A percentile compares a stretch with the other conserved stretches of the same genome.
These are phyloP conservation scores for Mycena polygramma DNA, from an alignment of 768 basidiomycete genomes.

Conservation along the genomic window DNA sequence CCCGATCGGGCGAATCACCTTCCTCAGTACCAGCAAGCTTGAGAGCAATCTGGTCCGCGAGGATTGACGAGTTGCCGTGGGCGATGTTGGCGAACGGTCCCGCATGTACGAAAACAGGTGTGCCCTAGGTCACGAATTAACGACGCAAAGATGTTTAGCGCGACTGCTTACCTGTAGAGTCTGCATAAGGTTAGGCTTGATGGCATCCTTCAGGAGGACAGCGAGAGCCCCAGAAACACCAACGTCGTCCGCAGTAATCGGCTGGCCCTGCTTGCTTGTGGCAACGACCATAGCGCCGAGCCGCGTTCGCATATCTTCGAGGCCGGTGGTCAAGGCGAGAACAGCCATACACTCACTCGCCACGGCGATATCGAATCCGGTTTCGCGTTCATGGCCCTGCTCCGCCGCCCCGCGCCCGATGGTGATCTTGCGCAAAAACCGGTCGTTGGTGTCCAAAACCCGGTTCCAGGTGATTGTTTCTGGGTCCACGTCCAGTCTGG, in stretches of 20 bases:
- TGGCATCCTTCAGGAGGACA: constrained; percentile 98
- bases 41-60: constrained; percentile 96
- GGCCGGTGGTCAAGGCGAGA: constrained; percentile 87
- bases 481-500: constrained; percentile 91
- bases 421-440: constrained; percentile 94
- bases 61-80: constrained; percentile 97
- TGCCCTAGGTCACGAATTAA: constrained; percentile 66
- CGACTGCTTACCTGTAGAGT: constrained; percentile 78
- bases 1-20: constrained; percentile 83
- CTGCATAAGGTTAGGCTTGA: constrained; percentile 99
- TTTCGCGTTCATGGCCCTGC: constrained; percentile 87
- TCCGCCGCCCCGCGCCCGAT: constrained; percentile 94
- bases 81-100: constrained; percentile 99
- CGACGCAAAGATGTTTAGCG: too few relatives aligned
- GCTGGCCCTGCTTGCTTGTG: constrained; percentile 89
- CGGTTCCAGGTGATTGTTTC: constrained; percentile 98
- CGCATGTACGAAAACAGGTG: constrained; percentile 98
- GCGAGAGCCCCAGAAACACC: constrained; percentile 96
- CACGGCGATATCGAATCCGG: constrained; percentile 97
- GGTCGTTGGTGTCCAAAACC: constrained; percentile 96
- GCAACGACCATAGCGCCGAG: constrained; percentile 98
- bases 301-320: constrained; percentile 92
- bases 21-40: constrained; percentile 97
- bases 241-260: constrained; percentile 96
- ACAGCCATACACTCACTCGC: constrained; percentile 99